Evolutionary conservation across 768 basidiomycete species (phyloP).

Genomic region (Serpula lacrymans): DNA sequence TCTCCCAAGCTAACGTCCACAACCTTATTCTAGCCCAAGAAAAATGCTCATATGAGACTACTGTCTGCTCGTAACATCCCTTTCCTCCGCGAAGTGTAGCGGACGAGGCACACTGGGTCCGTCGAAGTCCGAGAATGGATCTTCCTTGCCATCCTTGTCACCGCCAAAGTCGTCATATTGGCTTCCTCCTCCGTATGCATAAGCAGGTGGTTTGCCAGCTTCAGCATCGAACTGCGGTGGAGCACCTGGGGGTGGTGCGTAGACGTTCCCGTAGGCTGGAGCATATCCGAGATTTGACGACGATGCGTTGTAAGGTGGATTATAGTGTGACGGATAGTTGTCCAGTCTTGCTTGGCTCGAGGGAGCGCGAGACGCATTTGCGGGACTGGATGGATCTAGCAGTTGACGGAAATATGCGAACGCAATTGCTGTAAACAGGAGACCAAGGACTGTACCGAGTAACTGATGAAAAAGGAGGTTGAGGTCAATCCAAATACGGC

Average conservation of each 20-base stretch:
- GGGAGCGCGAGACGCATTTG: constrained; percentile 46
- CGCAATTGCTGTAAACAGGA: constrained; percentile 61
- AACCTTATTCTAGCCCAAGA: no score
- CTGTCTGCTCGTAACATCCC: constrained; percentile 42
- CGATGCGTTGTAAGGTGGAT: constrained; percentile 49
- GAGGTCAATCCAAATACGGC: no score
- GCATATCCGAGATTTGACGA: constrained; percentile 22
- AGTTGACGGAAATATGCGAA: constrained; percentile 75
- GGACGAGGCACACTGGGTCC: constrained; percentile 30
- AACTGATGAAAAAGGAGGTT: no score
- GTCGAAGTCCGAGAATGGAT: constrained; percentile 58
- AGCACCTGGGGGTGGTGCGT: constrained; percentile 49
- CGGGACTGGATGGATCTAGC: constrained; percentile 60
- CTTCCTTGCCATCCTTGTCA: constrained; percentile 34
- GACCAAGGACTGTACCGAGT: constrained; percentile 43
- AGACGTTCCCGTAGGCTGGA: constrained; percentile 28
- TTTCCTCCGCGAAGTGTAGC: constrained; percentile 36
- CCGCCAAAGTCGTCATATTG: constrained; percentile 23
- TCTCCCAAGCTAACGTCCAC: no score
- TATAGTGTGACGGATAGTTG: constrained; percentile 51
- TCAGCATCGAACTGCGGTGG: constrained; percentile 40
- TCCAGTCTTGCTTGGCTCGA: constrained; percentile 33
- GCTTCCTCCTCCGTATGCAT: constrained; percentile 35
- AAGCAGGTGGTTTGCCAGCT: constrained; percentile 46
- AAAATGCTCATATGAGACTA: constrained; percentile 34